Conservation (phyloP, 257 asterid genomes). For the Agastache rugosa region DNA sequence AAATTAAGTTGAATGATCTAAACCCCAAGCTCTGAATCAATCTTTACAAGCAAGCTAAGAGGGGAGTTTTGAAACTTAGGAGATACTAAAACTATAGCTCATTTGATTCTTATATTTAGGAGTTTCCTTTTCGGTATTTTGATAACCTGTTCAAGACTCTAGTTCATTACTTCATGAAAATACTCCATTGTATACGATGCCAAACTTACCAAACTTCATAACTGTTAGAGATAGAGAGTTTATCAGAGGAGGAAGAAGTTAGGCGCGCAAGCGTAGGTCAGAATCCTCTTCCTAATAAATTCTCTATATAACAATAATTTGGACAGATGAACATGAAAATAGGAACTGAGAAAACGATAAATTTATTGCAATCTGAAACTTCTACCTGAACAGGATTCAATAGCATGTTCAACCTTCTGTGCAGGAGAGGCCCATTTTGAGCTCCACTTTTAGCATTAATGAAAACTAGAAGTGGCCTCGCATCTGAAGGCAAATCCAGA, state of each 20-base stretch:
- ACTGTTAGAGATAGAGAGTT: no score
- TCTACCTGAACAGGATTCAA: slow-evolving; percentile 85
- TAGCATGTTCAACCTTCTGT: slow-evolving; percentile 75
- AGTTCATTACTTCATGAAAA: neutral
- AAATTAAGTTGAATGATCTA: no score
- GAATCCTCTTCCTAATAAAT: no score
- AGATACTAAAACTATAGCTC: no score
- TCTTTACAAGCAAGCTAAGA: no score
- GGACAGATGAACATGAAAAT: slow-evolving; percentile 9
- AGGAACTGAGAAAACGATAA: neutral
- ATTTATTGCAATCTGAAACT: slow-evolving; percentile 23
- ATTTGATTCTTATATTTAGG: neutral
- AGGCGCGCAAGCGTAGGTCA: no score
- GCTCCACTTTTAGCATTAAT: slow-evolving; percentile 86
- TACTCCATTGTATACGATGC: neutral
- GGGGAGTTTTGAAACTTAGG: no score
- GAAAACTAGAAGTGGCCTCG: slow-evolving; percentile 84
- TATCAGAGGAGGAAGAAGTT: no score
- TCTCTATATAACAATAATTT: neutral
- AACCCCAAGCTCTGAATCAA: no score
- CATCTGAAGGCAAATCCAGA: slow-evolving; percentile 70
- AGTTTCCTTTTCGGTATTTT: neutral
- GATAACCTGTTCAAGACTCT: neutral
- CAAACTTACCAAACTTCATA: neutral
- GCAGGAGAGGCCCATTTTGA: slow-evolving; percentile 72